These are phyloP conservation scores for Orbilia quercus DNA, from an alignment of 2,329 filamentous ascomycete species.

Conservation along the genomic window DNA sequence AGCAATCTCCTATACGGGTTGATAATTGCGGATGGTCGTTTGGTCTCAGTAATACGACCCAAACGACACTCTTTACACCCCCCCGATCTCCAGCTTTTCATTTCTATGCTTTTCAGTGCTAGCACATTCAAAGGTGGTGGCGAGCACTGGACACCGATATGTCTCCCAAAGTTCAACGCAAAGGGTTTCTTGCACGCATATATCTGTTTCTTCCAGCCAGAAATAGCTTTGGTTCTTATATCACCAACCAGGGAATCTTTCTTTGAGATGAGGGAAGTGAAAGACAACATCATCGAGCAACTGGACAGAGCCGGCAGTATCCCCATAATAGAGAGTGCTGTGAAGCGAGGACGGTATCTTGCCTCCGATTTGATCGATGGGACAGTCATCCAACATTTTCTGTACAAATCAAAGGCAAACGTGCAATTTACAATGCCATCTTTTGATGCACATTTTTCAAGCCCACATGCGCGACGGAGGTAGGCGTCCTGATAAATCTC, in stretches of 20 bases:
- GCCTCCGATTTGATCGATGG: slow-evolving; percentile 79
- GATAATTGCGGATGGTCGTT: slow-evolving; percentile 87
- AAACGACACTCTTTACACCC: slow-evolving; percentile 96
- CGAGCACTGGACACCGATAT: slow-evolving; percentile 97
- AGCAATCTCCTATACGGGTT: slow-evolving; percentile 89
- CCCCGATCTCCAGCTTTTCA: slow-evolving; percentile 93
- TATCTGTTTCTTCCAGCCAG: slow-evolving; percentile 90
- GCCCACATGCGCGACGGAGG: slow-evolving; percentile 72
- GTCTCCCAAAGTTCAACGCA: slow-evolving; percentile 96
- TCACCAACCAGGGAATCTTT: slow-evolving; percentile 94
- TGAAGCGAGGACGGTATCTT: slow-evolving; percentile 75
- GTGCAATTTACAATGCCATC: slow-evolving; percentile 96
- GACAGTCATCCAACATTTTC: slow-evolving; percentile 84
- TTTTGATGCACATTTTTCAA: slow-evolving; percentile 75
- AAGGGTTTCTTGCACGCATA: slow-evolving; percentile 99
- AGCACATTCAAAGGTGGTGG: slow-evolving; percentile 88
- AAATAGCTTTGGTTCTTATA: slow-evolving; percentile 92
- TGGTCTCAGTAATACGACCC: slow-evolving; percentile 93
- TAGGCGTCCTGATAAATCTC: slow-evolving; percentile 61
- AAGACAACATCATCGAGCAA: slow-evolving; percentile 73
- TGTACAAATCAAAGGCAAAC: slow-evolving; percentile 94
- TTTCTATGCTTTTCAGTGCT: slow-evolving; percentile 99
- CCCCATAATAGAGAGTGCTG: slow-evolving; percentile 77
- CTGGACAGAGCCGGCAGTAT: slow-evolving; percentile 81
- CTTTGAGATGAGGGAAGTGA: slow-evolving; percentile 82